Evolutionary conservation across 1,139 yeast genomes (phyloP).

Genomic region (Petasospora rhodanensis): DNA sequence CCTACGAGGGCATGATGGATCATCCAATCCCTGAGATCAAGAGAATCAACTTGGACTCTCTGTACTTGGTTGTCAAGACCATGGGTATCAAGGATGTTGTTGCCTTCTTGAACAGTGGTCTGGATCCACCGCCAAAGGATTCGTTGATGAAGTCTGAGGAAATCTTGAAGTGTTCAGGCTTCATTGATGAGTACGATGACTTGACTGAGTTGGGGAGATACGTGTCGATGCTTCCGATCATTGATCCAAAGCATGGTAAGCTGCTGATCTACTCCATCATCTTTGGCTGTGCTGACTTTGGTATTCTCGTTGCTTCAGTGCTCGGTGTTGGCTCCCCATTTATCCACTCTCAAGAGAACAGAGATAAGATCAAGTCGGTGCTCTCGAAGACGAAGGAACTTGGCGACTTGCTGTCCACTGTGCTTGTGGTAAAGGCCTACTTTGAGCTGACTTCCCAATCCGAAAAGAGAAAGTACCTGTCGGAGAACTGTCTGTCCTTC

Average conservation of each 20-base stretch:
- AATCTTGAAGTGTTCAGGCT: slow-evolving; percentile 67
- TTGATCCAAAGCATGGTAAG: slow-evolving; percentile 85
- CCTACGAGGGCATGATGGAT: slow-evolving; percentile 54
- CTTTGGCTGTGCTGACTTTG: slow-evolving; percentile 76
- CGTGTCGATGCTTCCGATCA: slow-evolving; percentile 69
- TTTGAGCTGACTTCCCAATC: slow-evolving; percentile 26
- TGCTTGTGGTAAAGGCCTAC: slow-evolving; percentile 53
- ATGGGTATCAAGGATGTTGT: slow-evolving; percentile 79
- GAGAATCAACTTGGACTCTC: slow-evolving; percentile 75
- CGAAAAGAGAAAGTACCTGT: slow-evolving; percentile 46
- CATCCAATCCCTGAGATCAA: slow-evolving; percentile 88
- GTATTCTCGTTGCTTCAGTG: slow-evolving; percentile 72
- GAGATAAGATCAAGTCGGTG: slow-evolving; percentile 56
- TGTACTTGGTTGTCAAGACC: slow-evolving; percentile 78
- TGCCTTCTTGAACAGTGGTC: slow-evolving; percentile 64
- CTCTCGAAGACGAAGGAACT: slow-evolving; percentile 39
- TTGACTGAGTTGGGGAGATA: slow-evolving; percentile 80
- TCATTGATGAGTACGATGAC: slow-evolving; percentile 47
- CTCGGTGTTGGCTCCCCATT: slow-evolving; percentile 75
- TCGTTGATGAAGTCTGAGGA: slow-evolving; percentile 61
- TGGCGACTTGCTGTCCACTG: slow-evolving; percentile 75
- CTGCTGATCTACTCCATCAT: slow-evolving; percentile 72
- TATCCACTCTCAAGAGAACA: slow-evolving; percentile 52
- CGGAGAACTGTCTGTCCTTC: slow-evolving; percentile 59
- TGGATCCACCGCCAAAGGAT: slow-evolving; percentile 68